Evolutionary conservation across 768 basidiomycete genomes (phyloP), one percentile per base, ranked within the genome.

Genomic region (Boletus sensibilis): DNA sequence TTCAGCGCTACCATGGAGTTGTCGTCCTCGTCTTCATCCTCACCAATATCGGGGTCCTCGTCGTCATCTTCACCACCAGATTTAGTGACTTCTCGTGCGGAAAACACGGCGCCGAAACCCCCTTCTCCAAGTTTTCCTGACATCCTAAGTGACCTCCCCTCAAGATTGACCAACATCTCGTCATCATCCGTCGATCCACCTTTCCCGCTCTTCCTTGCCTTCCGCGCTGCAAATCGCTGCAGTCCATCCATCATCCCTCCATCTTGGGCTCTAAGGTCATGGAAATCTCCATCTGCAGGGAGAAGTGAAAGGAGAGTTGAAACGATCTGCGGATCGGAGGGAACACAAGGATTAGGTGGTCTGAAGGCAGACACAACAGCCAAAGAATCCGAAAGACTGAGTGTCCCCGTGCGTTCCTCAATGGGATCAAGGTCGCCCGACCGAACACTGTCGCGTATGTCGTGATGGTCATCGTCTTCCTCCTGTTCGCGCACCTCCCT

Each of bases 101-200:
- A 83, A 77, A 96, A 99, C n/a, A 99, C 97, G 4, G 88, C 83
- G 3, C 96, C 97, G 64, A 96, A 99, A 0, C 95, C 93, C 6
- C 97, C 97, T 74, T 99, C 97, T 18, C 97, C 97, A 23, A 99
- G 79, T 71, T 98, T 99, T 58, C 89, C 89, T 4, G 79, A 75
- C 5, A 98, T 84, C 51, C 81, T 81, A 65, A 90, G 93, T 50
- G 76, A 76, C 55, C 80, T 82, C 4, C 79, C 86, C 43, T 78
- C 78, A n/a, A 98, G 75, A 18, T 73, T 75, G 40, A 98, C 68
- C 21, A 81, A 64, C 68, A 88, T 79, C 23, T 67, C 70, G 37
- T 74, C 72, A 4, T 78, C 69, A 27, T 69, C 69, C 12, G 59
- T 58, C 45, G 75, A 73, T 34, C 75, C 60, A 5, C 66, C 71